These are phyloP conservation scores for Mariannaea sp. DNA, from an alignment of 2,329 filamentous ascomycete genomes.

Conservation along the genomic window DNA sequence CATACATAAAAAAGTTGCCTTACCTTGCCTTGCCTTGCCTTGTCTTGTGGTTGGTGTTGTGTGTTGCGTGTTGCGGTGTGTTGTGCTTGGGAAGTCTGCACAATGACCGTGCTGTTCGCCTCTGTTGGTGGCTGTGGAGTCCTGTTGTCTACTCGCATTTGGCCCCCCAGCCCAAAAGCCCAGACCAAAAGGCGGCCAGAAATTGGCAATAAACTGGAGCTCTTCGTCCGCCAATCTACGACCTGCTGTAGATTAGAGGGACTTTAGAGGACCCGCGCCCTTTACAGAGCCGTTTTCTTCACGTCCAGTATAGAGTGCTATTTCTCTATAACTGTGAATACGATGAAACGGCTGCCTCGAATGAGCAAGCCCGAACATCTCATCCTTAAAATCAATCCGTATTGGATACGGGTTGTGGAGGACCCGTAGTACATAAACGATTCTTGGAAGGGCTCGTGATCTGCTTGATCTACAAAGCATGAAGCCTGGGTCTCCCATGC, in stretches of 20 bases:
- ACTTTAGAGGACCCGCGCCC: slow-evolving; percentile 11
- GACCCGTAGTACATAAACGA: too few species aligned
- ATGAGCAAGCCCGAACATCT: too few species aligned
- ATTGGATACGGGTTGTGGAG: too few species aligned
- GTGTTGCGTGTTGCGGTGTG: neutral
- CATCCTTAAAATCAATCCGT: too few species aligned
- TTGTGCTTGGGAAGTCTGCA: neutral
- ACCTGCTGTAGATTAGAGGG: too few species aligned
- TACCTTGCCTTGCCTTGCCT: neutral
- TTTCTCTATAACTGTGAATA: slow-evolving; percentile 34
- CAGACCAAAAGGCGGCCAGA: slow-evolving; percentile 1
- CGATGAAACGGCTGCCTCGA: slow-evolving; percentile 20
- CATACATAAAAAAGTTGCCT: neutral
- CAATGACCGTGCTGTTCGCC: neutral
- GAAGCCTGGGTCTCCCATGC: neutral
- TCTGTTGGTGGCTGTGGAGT: neutral
- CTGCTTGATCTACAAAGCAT: too few species aligned
- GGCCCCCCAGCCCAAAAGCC: neutral
- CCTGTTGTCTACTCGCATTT: neutral
- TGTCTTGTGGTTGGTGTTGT: neutral
- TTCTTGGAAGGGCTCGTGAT: too few species aligned
- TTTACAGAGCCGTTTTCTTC: slow-evolving; percentile 31
- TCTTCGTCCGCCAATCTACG: slow-evolving; percentile 5
- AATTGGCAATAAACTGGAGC: neutral
- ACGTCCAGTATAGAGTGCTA: too few species aligned